Evolutionary conservation across 1,284 basidiomycete genomes (phyloP), one percentile per base, ranked within the genome.

Genomic region (Moniliophthora roreri): DNA sequence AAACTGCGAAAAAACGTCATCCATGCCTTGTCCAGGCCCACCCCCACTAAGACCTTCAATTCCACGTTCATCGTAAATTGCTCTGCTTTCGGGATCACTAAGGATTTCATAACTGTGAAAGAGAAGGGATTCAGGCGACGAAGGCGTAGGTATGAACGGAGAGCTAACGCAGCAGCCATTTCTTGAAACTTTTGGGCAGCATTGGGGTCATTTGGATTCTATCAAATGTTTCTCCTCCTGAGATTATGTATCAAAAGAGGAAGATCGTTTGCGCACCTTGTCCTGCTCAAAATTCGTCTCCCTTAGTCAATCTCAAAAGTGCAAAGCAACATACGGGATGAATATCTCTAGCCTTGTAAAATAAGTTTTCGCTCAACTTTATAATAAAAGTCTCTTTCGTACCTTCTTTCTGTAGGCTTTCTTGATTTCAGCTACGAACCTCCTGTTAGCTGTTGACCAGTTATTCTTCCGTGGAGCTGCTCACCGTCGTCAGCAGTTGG

Each of bases 351-450:
- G 93, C 93, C 91, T 93, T 60, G 13, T 55, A 58, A 48, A 52
- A 61, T 18, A 50, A 70, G 38, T 46, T 16, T 49, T 39, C 71
- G 63, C 66, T 59, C 49, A 62, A 56, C 41, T 47, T 50, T 50
- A 21, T 46, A 9, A 50, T 49, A 55, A 35, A 32, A 48, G 41
- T 49, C 57, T 48, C 52, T 41, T 34, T 62, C 62, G 51, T 63
- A 89, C 91, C 85, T 93, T 94, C 75, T 83, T 89, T 67, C 89
- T 87, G 68, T 97, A 97, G 5, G 93, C 94, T 66, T 90, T 91
- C 73, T 95, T 95, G 66, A 97, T 92, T 60, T 96, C 92, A 59
- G 75, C 90, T 91, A 54, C 11, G 48, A 35, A 51, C 46, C 55
- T 24, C 39, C 23, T 28, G 20, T 13, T 13, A 36, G 11, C 32